Evolutionary conservation across 495 filamentous ascomycete species (phyloP).

Genomic region (Opeltia flavorubescens): DNA sequence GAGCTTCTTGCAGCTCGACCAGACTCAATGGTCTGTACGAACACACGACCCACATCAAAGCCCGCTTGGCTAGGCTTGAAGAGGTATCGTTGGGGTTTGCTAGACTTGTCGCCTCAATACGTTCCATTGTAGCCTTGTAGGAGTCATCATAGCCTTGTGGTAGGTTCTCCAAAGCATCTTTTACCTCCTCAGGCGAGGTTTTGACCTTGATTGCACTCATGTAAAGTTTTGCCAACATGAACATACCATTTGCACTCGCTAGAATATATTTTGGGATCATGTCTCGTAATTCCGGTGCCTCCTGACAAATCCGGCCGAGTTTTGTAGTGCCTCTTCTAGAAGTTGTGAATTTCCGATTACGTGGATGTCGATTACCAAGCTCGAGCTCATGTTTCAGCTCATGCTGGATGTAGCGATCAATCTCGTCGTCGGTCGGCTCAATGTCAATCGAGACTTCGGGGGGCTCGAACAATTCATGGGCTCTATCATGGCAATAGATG

Average conservation of each 20-base stretch:
- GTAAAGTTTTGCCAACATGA: constrained; percentile 16
- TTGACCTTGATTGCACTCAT: constrained; percentile 9
- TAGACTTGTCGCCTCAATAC: constrained; percentile 2
- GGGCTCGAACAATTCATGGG: constrained; percentile 1
- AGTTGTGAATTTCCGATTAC: constrained; percentile 1
- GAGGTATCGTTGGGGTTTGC: constrained; percentile 2
- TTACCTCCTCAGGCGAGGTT: constrained; percentile 8
- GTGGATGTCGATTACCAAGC: neutral
- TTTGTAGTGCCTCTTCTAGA: constrained; percentile 6
- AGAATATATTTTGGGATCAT: constrained; percentile 13
- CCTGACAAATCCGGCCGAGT: constrained; percentile 11
- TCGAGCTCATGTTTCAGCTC: constrained; percentile 7
- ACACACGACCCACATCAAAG: constrained; percentile 12
- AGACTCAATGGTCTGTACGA: constrained; percentile 13
- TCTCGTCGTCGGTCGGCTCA: constrained; percentile 5
- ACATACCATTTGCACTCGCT: constrained; percentile 13
- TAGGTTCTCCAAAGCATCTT: constrained; percentile 6
- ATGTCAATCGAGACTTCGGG: constrained; percentile 5
- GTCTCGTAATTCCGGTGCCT: constrained; percentile 6
- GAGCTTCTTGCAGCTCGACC: constrained; percentile 15
- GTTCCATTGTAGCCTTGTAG: constrained; percentile 16
- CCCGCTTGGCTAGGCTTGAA: constrained; percentile 2
- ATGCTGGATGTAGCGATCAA: constrained; percentile 2
- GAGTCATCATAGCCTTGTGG: constrained; percentile 10
- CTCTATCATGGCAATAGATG: neutral